phyloP scores from a whole-genome alignment of 2,329 filamentous ascomycete genomes.

The Triangularia verruculosa region DNA sequence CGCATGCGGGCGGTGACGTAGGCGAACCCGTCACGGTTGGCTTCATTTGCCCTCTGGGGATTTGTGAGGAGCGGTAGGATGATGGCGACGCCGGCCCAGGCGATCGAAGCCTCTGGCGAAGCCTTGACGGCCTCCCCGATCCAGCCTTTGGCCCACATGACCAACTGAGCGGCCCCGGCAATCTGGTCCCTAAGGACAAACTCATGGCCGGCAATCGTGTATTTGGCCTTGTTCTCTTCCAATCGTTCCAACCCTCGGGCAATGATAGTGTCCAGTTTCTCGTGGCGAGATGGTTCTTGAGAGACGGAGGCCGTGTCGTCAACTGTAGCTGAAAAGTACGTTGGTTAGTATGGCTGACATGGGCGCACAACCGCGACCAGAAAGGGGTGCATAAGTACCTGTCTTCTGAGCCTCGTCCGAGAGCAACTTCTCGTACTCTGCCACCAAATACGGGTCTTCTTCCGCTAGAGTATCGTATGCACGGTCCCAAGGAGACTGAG shows the following conservation, averaged over 20 bases:
- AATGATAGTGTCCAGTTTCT: slow-evolving; percentile 19
- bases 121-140: slow-evolving; percentile 31
- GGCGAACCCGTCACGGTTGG: slow-evolving; percentile 33
- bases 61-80: slow-evolving; percentile 37
- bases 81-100: slow-evolving; percentile 37
- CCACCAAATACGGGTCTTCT: no score
- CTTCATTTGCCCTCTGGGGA: slow-evolving; percentile 29
- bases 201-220: slow-evolving; percentile 24
- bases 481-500: no score
- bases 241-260: slow-evolving; percentile 19
- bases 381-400: no score
- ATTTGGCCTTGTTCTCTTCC: slow-evolving; percentile 21
- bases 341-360: no score
- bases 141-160: slow-evolving; percentile 27
- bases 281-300: no score
- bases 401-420: no score
- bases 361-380: no score
- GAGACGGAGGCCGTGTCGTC: no score
- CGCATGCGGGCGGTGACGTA: slow-evolving; percentile 35
- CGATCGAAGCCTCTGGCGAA: slow-evolving; percentile 33
- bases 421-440: no score
- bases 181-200: slow-evolving; percentile 26
- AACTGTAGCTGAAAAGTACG: no score
- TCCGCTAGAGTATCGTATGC: no score
- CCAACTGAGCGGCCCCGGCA: slow-evolving; percentile 22